Evolutionary conservation across 768 basidiomycete species (phyloP).

Genomic region (Podaxis carcinomalis): DNA sequence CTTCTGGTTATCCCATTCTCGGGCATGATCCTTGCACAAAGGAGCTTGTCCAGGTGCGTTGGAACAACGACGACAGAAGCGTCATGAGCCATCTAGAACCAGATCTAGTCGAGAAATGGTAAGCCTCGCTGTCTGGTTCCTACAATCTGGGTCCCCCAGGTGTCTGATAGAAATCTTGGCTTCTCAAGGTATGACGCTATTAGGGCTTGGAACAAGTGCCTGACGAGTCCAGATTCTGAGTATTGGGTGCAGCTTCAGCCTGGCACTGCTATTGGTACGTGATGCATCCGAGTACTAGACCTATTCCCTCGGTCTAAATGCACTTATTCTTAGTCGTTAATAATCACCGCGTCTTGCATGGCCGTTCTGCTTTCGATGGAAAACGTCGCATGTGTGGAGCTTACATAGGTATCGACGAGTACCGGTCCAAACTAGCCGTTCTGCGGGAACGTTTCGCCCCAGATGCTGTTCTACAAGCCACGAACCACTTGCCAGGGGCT

Average conservation of each 20-base stretch:
- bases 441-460: slow-evolving; percentile 55
- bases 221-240: slow-evolving; percentile 80
- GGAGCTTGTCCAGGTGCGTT: slow-evolving; percentile 74
- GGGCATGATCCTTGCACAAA: slow-evolving; percentile 56
- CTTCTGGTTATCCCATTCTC: slow-evolving; percentile 66
- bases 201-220: slow-evolving; percentile 66
- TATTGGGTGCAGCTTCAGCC: slow-evolving; percentile 90
- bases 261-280: slow-evolving; percentile 80
- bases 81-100: slow-evolving; percentile 62
- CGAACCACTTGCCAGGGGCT: slow-evolving; percentile 19
- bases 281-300: not conserved
- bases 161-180: not conserved
- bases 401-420: slow-evolving; percentile 91
- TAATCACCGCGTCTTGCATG: slow-evolving; percentile 92
- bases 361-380: slow-evolving; percentile 87
- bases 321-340: slow-evolving; percentile 59
- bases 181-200: slow-evolving; percentile 72
- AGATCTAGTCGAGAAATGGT: slow-evolving; percentile 73
- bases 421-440: slow-evolving; percentile 70
- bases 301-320: not conserved
- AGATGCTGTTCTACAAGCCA: slow-evolving; percentile 23
- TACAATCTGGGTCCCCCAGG: not conserved
- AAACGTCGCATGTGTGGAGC: slow-evolving; percentile 93
- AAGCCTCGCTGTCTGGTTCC: slow-evolving; percentile 8
- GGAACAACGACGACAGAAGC: slow-evolving; percentile 95